Base-by-base conservation (phyloP, 768 basidiomycete genomes). In the Leucosporidium creatinivorum region DNA sequence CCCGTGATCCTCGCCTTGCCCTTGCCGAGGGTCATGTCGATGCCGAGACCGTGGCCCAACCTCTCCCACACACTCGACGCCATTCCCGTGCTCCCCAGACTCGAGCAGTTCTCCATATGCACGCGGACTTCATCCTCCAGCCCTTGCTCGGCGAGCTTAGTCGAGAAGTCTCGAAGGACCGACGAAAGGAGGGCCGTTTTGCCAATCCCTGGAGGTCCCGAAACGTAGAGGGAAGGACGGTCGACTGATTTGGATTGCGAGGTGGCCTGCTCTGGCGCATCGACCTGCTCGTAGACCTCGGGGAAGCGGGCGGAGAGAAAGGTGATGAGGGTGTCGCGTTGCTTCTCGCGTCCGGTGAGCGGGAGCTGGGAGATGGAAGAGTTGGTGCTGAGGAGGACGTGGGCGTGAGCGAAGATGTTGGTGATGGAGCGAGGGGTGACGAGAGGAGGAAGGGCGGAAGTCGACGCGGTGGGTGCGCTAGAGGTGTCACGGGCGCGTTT, bases 141-240 rank as follows among this genome's bases (percentile, higher is more conserved):
- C 4, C 30, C 60, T 2, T 13, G 13, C 31, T 83, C 69, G 12
- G 79, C 77, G n/a, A 77, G 65, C 3, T 69, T 66, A 25, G 77
- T 77, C 8, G 19, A 7, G 13, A 73, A 62, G n/a, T 64, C 30
- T 5, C 26, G 58, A 26, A 93, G 77, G 33, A 90, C 79, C 7
- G 85, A 80, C 73, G 87, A 86, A 31, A 92, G 84, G 5, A 94
- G 80, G 0, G 90, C 91, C 2, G 90, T 93, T 80, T 94, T 93
- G 25, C 91, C 91, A 4, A 91, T 91, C 1, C 93, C 94, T 5
- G 93, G 92, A 2, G 91, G 85, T 13, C 94, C 94, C 13, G 93
- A 93, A 61, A 97, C 86, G 77, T 93, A 97, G 66, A 94, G 81
- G 4, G 72, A 54, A 13, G 68, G 68, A 0, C 62, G 62, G 1